These are phyloP conservation scores for Pseudogymnoascus verrucosus DNA, from an alignment of 2,329 filamentous ascomycete species.

Conservation along the genomic window DNA sequence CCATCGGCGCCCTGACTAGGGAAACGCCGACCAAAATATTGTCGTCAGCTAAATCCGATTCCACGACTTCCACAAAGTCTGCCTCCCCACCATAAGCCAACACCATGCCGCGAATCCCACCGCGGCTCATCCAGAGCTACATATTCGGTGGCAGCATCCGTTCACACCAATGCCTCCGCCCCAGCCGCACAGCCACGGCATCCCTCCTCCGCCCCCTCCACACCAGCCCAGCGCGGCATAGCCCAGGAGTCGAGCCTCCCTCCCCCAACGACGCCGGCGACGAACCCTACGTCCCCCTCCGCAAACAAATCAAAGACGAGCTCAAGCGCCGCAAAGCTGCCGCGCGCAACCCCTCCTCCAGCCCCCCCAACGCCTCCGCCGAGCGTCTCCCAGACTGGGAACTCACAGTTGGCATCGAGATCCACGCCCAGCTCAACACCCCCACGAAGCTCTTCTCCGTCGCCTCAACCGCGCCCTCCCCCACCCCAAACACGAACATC, in stretches of 20 bases:
- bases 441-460: slow-evolving; percentile 81
- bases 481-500: slow-evolving; percentile 75
- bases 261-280: slow-evolving; percentile 10
- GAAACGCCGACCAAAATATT: not conserved
- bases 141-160: slow-evolving; percentile 24
- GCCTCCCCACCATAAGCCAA: not conserved
- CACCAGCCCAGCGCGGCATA: not conserved
- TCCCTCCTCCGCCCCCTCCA: slow-evolving; percentile 15
- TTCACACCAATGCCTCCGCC: slow-evolving; percentile 21
- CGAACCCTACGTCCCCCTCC: slow-evolving; percentile 40
- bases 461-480: slow-evolving; percentile 55
- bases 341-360: slow-evolving; percentile 24
- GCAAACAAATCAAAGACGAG: slow-evolving; percentile 66
- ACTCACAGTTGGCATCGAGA: slow-evolving; percentile 91
- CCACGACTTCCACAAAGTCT: not conserved
- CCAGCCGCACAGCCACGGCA: slow-evolving; percentile 13
- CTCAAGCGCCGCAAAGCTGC: slow-evolving; percentile 42
- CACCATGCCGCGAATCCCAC: slow-evolving; percentile 23
- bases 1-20: not conserved
- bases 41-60: not conserved
- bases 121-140: slow-evolving; percentile 24
- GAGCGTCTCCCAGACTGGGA: slow-evolving; percentile 55
- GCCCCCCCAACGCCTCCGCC: slow-evolving; percentile 25
- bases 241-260: not conserved
- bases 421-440: slow-evolving; percentile 93